Conservation (phyloP, 169 alveolate genomes). For the Besnoitia besnoiti region DNA sequence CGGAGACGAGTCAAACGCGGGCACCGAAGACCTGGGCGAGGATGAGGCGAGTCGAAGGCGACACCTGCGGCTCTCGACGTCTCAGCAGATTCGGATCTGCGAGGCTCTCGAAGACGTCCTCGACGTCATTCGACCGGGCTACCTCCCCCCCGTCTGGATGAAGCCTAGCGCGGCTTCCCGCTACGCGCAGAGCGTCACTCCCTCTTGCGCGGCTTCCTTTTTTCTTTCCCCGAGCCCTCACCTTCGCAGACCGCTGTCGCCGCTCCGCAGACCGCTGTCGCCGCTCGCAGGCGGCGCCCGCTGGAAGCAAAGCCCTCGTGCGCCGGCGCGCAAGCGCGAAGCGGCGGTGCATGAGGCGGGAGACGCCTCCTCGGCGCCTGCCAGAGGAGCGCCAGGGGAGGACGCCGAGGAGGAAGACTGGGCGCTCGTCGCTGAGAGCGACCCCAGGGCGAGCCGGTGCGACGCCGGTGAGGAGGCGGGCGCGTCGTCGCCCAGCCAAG, state of each 20-base stretch:
- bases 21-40: not conserved
- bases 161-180: not conserved
- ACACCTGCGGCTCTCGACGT: not conserved
- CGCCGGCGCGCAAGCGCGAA: no score
- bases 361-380: no score
- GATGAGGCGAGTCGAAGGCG: not conserved
- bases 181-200: not conserved
- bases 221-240: no score
- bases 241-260: no score
- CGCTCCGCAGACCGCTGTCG: no score
- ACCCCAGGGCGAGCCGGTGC: not conserved
- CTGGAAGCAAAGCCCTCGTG: no score
- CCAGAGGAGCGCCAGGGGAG: not conserved
- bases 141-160: slow-evolving; percentile 6
- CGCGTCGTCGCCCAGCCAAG: no score
- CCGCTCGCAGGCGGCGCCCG: no score
- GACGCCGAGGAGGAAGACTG: not conserved
- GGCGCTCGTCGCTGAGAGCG: not conserved
- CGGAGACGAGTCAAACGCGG: no score
- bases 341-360: no score
- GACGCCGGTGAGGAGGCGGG: not conserved
- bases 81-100: not conserved
- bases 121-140: not conserved
- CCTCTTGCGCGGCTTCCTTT: slow-evolving; percentile 20
- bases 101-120: slow-evolving; percentile 9